Evolutionary conservation across 2,329 filamentous ascomycete species (phyloP), one percentile per base, ranked within the genome.

Genomic region (Pestalotiopsis fici): DNA sequence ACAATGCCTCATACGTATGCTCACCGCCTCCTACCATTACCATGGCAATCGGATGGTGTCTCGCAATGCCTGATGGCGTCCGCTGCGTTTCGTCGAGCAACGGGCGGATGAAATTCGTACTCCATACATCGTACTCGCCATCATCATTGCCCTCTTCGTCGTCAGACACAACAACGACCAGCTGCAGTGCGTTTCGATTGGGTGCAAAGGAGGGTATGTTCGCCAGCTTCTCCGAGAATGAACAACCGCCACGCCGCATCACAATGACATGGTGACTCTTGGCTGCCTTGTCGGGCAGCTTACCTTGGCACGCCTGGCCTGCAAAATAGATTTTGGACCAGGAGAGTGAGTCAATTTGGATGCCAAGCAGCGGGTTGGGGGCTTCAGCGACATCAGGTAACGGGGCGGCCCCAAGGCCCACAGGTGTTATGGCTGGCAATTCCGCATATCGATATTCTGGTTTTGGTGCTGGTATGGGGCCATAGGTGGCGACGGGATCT

Each of bases 151-250:
- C 75, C 3, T 80, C 79, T 18, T 88, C 86, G 3, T 89, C 87
- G 65, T 87, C 88, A 18, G 86, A 90, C 2, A 98, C 88, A 0
- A 98, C 81, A 56, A 98, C 82, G 31, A 98, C 93, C 3, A 98
- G 86, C 77, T 97, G 93, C 21, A 98, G 82, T 0, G 90, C 85
- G 3, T 79, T 77, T 0, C 83, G 77, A 0, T 85, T 83, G 0
- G 92, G 90, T 1, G 89, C 85, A 76, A 91, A 95, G 11, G 88
- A 87, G 0, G 95, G 94, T n/a, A 98, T 94, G 71, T 93, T 95
- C 64, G 87, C 85, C 0, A 98, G 82, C 78, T 99, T 99, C 31
- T 91, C 82, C 43, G 88, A 91, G 78, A 98, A 98, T 27, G 87
- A 91, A 81, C 96, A 99, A 1, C 89, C 90, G 50, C 96, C 95